Evolutionary conservation across 2,329 filamentous ascomycete genomes (phyloP), one percentile per base, ranked within the genome.

Genomic region (Sporothrix schenckii): DNA sequence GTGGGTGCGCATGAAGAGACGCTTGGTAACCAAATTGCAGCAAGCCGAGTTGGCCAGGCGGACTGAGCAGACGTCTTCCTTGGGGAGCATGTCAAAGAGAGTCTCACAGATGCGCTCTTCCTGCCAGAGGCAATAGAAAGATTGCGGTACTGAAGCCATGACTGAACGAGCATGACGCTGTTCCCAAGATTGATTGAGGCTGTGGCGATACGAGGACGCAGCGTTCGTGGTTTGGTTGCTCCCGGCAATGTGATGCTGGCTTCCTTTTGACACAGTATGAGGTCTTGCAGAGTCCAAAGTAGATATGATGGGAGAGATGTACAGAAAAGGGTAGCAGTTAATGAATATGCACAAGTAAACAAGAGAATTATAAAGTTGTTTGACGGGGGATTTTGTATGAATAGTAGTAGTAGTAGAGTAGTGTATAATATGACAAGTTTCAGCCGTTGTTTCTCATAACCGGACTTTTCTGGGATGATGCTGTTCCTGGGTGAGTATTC

Each of bases 11-110:
- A 87, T 81, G 82, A 94, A 94, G 76, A 93, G 85, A 70, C 84
- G 82, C 77, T 87, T 88, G 75, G 91, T 92, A 76, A 90, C 84
- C 74, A 91, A 83, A 74, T 89, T 88, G 78, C 88, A 89, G 80
- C 89, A 91, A 75, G 91, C 89, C 75, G 90, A 88, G 76, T 87
- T 91, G 75, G 89, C 85, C 69, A 90, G 84, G 72, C 91, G 88
- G 68, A 93, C 76, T 73, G 85, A 82, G 80, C 86, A 86, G 73
- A 88, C 79, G 75, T 87, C 86, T 72, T 82, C 75, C 68, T 82
- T 84, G 74, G 82, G 77, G 73, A 88, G 80, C 68, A 81, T 75
- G 71, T 81, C 79, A 75, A 88, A 83, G 76, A 88, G 81, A 65
- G 73, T 78, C 77, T 86, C 81, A 69, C 84, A 82, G 80, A 87